Conservation (phyloP, 176 grass and related monocot genomes). For the Saccharum spontaneum region DNA sequence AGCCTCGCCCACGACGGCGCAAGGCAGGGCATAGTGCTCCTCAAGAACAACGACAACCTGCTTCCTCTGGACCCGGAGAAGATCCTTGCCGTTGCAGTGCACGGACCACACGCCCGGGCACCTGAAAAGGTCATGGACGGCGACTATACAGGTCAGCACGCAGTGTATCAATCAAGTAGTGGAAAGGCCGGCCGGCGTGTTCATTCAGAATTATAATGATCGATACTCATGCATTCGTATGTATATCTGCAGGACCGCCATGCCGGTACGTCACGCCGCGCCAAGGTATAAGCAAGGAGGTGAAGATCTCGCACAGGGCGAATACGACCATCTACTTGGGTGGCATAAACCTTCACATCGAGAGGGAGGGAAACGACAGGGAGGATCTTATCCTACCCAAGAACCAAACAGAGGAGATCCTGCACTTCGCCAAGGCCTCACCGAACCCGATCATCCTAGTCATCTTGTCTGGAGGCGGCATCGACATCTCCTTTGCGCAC, state of each 20-base stretch:
- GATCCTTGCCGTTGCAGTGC: background rate
- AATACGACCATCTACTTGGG: slow-evolving; percentile 28
- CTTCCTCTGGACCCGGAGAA: slow-evolving; percentile 23
- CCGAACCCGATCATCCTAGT: slow-evolving; percentile 20
- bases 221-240: background rate
- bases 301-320: slow-evolving; percentile 28
- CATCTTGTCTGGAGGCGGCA: slow-evolving; percentile 31
- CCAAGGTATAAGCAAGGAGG: slow-evolving; percentile 17
- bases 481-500: slow-evolving; percentile 30
- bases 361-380: slow-evolving; percentile 42
- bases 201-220: no score
- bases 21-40: slow-evolving; percentile 28
- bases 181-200: no score
- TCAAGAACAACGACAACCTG: slow-evolving; percentile 29
- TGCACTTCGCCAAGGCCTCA: slow-evolving; percentile 30
- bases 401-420: slow-evolving; percentile 39
- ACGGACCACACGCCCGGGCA: background rate
- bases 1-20: slow-evolving; percentile 32
- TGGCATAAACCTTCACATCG: slow-evolving; percentile 43
- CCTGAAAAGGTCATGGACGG: slow-evolving; percentile 39
- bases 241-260: slow-evolving; percentile 23
- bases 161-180: no score
- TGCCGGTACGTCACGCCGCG: slow-evolving; percentile 40
- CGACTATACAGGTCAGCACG: slow-evolving; percentile 31
- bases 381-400: slow-evolving; percentile 42